phyloP scores from a whole-genome alignment of 2,329 filamentous ascomycete genomes.

The Botryotinia convoluta region DNA sequence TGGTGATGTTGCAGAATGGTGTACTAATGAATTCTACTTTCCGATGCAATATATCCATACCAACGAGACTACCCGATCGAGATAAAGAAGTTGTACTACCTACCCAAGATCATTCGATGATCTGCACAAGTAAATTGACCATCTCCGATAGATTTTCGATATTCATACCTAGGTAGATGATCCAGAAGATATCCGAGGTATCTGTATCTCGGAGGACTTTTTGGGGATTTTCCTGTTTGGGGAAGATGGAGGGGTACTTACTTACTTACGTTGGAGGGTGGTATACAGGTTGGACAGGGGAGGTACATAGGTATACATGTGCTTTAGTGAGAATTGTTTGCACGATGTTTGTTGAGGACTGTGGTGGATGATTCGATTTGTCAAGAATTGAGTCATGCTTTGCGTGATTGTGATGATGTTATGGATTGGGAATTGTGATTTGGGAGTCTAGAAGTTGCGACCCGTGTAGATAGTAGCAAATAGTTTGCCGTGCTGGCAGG shows the following conservation, averaged over 20 bases:
- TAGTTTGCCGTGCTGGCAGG: neutral
- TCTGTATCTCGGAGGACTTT: neutral
- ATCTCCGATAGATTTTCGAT: neutral
- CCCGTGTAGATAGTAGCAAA: neutral
- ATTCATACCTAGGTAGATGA: neutral
- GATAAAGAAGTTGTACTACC: neutral
- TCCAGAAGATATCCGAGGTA: slow-evolving; percentile 5
- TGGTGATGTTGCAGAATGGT: too few relatives aligned
- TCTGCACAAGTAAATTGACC: neutral
- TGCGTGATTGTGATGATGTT: neutral
- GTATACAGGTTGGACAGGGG: neutral
- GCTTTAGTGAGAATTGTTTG: neutral
- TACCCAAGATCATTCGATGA: neutral
- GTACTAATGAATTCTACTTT: neutral
- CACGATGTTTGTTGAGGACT: neutral
- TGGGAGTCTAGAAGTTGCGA: neutral
- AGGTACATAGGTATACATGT: neutral
- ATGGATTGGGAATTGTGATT: neutral
- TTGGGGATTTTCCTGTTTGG: neutral
- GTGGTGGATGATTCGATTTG: neutral
- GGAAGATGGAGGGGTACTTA: neutral
- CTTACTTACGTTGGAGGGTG: neutral
- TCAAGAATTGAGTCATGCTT: neutral
- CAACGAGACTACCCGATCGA: neutral
- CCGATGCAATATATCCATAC: neutral